A percentile compares a stretch with the other conserved stretches of the same genome.
phyloP scores from a whole-genome alignment of 495 filamentous ascomycete species.

The Penicillium paradoxum region DNA sequence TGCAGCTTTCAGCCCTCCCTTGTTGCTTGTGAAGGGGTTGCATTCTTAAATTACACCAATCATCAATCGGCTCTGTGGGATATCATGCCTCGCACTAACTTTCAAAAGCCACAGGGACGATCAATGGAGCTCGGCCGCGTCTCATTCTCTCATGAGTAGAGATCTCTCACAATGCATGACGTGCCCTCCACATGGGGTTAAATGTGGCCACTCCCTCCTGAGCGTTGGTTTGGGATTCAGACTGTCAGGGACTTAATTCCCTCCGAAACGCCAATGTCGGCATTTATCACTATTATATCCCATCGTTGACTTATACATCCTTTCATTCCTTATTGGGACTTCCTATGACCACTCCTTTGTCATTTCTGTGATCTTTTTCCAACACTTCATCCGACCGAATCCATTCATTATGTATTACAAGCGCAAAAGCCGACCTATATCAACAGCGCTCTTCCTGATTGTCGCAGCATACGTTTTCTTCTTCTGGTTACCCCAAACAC shows the following conservation, averaged over 20 bases:
- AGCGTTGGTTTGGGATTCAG: not conserved
- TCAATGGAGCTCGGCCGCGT: not conserved
- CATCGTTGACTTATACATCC: not conserved
- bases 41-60: conserved; percentile 1
- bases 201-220: not conserved
- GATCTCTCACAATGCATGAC: conserved; percentile 3
- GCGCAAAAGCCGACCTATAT: conserved; percentile 22
- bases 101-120: not conserved
- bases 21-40: not conserved
- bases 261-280: not conserved
- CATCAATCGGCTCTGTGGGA: not conserved
- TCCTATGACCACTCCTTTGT: not conserved
- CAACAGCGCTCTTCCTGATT: conserved; percentile 13
- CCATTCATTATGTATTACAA: conserved; percentile 29
- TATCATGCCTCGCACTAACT: not conserved
- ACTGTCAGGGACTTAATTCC: not conserved
- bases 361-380: not conserved
- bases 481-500: conserved; percentile 27
- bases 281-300: not conserved
- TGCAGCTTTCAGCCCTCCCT: not conserved
- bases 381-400: not conserved
- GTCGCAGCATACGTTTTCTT: conserved; percentile 20
- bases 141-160: not conserved
- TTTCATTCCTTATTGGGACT: not conserved
- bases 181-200: not conserved